Evolutionary conservation across 164 flowering plant genomes (phyloP).

Genomic region (Vitis rupestris): DNA sequence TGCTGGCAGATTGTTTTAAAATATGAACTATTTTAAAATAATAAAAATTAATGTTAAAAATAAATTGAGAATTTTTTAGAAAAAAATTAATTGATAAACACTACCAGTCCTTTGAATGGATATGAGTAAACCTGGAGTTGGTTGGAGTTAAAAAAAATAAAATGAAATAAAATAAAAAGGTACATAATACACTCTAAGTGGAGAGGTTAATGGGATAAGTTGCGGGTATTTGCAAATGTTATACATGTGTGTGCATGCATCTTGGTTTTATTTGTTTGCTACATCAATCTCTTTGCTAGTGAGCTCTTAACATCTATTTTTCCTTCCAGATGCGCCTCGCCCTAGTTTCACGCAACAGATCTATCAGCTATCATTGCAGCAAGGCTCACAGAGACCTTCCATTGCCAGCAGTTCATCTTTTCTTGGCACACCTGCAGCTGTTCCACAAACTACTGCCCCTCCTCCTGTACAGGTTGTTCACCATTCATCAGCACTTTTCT

Average conservation of each 20-base stretch:
- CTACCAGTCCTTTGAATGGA: too few species aligned
- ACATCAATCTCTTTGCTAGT: not conserved
- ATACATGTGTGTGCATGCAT: not conserved
- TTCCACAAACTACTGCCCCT: slow-evolving; percentile 3
- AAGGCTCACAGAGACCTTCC: slow-evolving; percentile 18
- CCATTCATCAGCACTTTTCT: slow-evolving; percentile 29
- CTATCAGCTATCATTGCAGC: slow-evolving; percentile 22
- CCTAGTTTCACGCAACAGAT: slow-evolving; percentile 28
- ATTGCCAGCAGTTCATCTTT: slow-evolving; percentile 5
- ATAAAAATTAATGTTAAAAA: too few species aligned
- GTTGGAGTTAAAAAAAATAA: too few species aligned
- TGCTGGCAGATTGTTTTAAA: too few species aligned
- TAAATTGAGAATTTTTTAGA: too few species aligned
- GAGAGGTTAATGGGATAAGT: too few species aligned
- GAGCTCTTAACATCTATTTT: slow-evolving; percentile 8
- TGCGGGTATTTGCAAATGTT: too few species aligned
- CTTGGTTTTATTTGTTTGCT: not conserved
- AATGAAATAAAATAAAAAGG: too few species aligned
- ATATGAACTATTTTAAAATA: too few species aligned
- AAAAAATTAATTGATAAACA: too few species aligned
- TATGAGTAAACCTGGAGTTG: too few species aligned
- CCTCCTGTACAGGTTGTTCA: slow-evolving; percentile 27
- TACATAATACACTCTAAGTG: too few species aligned
- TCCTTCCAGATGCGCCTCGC: slow-evolving; percentile 12
- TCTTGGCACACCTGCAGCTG: slow-evolving; percentile 1